Evolutionary conservation across 306 rosid species (phyloP), one percentile per base, ranked within the genome.

Genomic region (Vicia faba): DNA sequence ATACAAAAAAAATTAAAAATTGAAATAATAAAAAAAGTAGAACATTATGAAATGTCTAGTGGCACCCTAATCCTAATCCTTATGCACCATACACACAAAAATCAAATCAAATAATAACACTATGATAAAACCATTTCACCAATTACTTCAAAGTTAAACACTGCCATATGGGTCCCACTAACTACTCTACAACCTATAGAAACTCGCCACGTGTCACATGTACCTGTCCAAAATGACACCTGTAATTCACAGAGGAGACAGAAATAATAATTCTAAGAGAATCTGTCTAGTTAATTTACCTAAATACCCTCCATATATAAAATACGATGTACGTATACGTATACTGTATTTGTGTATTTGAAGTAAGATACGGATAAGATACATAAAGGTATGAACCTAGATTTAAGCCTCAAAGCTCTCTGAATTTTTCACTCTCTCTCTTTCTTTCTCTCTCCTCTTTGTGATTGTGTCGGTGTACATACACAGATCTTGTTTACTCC

Each of bases 401-500:
- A 85, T 90, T 85, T 84, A 79, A 67, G 84, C 84, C 78, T 70
- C 64, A 73, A 63, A 60, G 11, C 74, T 72, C 78, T 77, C 35
- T 36, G 2, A 14, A 25, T 36, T 14, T 33, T 64, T 64, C 54
- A 54, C 25, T 46, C 9, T 43, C 4, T 14, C 43, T 67, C 48
- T n/a, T n/a, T 31, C 44, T 56, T 74, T 74, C 69, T 69, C 45
- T 63, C 64, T 33, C 48, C 12, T 64, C 50, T 20, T 0, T 51
- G 29, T 33, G n/a, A 58, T 35, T 75, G 67, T 89, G 96, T 89
- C 95, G 96, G 96, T 87, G 95, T 66, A 10, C 82, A 65, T 40
- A 18, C 82, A 65, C 82, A 82, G 95, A 87, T 89, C 96, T 87
- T 74, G 83, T 65, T 68, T 71, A 73, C 68, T 71, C 65, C 63